Percentiles rank a stretch among this genome's conserved stretches.
These are phyloP conservation scores for Solanum aculeatissimum DNA, from an alignment of 305 asterid species.

Conservation along the genomic window DNA sequence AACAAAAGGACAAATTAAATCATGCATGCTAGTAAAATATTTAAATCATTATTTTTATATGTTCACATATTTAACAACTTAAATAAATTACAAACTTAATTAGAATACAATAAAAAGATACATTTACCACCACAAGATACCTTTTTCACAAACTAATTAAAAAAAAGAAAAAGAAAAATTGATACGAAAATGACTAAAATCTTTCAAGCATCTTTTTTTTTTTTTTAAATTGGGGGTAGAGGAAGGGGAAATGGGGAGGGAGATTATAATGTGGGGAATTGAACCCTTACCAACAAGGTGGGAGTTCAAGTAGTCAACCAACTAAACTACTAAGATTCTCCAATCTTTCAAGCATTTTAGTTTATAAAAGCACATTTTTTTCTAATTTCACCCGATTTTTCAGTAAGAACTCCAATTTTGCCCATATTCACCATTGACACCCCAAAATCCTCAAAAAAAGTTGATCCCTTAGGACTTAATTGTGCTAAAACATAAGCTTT, in stretches of 20 bases:
- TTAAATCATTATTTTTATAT: neutral
- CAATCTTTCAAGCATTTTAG: neutral
- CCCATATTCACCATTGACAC: slow-evolving; percentile 64
- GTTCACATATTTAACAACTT: neutral
- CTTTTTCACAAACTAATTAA: neutral
- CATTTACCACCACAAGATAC: neutral
- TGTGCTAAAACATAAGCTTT: slow-evolving; percentile 20
- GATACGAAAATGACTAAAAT: neutral
- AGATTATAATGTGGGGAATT: too few species aligned
- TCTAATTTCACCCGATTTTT: slow-evolving; percentile 39
- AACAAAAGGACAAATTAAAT: neutral
- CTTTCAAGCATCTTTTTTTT: too few species aligned
- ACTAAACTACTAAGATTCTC: too few species aligned
- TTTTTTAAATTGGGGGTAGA: too few species aligned
- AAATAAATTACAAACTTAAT: neutral
- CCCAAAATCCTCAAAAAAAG: slow-evolving; percentile 39
- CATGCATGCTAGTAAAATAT: neutral
- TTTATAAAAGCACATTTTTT: slow-evolving; percentile 32
- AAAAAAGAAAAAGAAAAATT: neutral
- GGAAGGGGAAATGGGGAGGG: too few species aligned
- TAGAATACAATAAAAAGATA: neutral
- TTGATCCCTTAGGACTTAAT: neutral
- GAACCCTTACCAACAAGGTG: too few species aligned
- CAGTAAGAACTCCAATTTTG: slow-evolving; percentile 35
- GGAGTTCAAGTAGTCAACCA: too few species aligned